Evolutionary conservation across 192 early-diverging fungal genomes (phyloP).

Genomic region (Backusella sp.): DNA sequence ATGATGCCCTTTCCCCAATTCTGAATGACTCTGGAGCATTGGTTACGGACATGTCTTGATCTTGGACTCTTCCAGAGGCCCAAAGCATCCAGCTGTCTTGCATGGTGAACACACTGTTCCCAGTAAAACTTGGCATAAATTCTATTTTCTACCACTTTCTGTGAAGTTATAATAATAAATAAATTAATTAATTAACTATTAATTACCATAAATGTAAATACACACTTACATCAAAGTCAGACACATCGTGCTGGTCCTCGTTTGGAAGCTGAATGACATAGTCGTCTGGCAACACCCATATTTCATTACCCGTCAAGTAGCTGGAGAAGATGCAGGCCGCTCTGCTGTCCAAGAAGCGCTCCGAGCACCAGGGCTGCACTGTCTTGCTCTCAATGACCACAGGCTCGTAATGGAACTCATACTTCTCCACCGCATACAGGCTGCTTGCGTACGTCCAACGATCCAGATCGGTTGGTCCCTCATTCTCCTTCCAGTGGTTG

Average conservation of each 20-base stretch:
- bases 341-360: conserved; percentile 56
- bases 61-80: conserved; percentile 54
- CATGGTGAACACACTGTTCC: conserved; percentile 56
- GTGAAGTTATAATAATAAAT: no score
- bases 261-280: conserved; percentile 41
- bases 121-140: conserved; percentile 58
- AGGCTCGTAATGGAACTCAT: conserved; percentile 59
- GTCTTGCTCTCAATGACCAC: conserved; percentile 50
- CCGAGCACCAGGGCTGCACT: conserved; percentile 53
- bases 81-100: conserved; percentile 47
- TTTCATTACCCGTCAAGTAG: conserved; percentile 51
- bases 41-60: conserved; percentile 38
- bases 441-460: conserved; percentile 40
- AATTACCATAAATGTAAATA: not conserved
- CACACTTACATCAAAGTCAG: conserved; percentile 44
- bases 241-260: conserved; percentile 20
- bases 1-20: conserved; percentile 40
- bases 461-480: conserved; percentile 46
- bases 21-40: conserved; percentile 37
- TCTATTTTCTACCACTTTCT: conserved; percentile 54
- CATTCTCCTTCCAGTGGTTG: conserved; percentile 53
- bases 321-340: conserved; percentile 51
- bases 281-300: conserved; percentile 55
- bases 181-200: not conserved
- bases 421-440: conserved; percentile 48